A percentile compares a stretch with the other conserved stretches of the same genome.
Evolutionary conservation across 1,139 yeast genomes (phyloP).

Genomic region (Kodamaea anthophila): DNA sequence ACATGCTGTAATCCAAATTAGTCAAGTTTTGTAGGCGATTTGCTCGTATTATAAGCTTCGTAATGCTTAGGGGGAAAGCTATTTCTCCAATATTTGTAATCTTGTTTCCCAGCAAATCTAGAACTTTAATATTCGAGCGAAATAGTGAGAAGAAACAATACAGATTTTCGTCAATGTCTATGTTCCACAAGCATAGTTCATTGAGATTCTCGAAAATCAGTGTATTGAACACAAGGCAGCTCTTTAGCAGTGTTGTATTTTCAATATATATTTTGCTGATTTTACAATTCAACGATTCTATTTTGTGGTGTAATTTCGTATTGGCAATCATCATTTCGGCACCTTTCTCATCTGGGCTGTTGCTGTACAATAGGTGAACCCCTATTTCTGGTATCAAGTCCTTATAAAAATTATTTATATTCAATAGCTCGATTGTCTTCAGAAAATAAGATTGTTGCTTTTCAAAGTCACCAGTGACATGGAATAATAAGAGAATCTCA

Average conservation of each 20-base stretch:
- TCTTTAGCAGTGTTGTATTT: conserved; percentile 8
- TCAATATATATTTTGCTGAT: conserved; percentile 13
- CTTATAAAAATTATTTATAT: conserved; percentile 14
- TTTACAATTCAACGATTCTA: conserved; percentile 13
- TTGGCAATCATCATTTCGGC: conserved; percentile 6
- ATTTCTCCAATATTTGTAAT: conserved; percentile 13
- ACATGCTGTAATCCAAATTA: conserved; percentile 12
- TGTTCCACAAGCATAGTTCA: conserved; percentile 17
- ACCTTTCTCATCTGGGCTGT: conserved; percentile 5
- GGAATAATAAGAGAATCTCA: conserved; percentile 10
- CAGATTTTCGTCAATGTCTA: conserved; percentile 12
- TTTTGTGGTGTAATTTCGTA: conserved; percentile 11
- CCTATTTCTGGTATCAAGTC: conserved; percentile 11
- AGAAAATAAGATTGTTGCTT: conserved; percentile 8
- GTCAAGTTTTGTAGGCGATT: conserved; percentile 15
- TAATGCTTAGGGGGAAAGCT: conserved; percentile 12
- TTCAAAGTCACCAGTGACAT: conserved; percentile 1
- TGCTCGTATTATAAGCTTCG: conserved; percentile 13
- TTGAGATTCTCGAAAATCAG: conserved; percentile 11
- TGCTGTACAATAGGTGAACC: conserved; percentile 14
- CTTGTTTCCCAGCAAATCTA: conserved; percentile 18
- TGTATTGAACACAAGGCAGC: conserved; percentile 8
- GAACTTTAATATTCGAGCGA: conserved; percentile 8
- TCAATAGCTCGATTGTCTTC: conserved; percentile 16
- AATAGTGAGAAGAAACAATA: conserved; percentile 4